These are phyloP conservation scores for Rhododendron kiyosumense DNA, from an alignment of 148 eudicot genomes.

Conservation along the genomic window DNA sequence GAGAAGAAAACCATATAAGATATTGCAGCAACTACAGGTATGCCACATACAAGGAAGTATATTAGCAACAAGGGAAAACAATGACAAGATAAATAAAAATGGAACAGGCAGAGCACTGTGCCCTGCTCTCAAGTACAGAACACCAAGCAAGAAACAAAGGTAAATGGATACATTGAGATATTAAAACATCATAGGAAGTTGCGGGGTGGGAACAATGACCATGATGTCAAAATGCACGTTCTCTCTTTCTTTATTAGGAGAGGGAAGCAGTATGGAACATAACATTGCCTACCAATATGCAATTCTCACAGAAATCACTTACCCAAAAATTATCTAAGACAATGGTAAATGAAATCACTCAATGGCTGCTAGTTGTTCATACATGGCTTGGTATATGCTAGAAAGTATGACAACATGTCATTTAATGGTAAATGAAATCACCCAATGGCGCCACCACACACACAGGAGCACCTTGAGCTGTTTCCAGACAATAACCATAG, in stretches of 20 bases:
- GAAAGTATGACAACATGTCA: neutral
- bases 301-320: neutral
- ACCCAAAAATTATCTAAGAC: neutral
- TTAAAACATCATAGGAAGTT: neutral
- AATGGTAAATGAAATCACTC: neutral
- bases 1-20: neutral
- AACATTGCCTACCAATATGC: neutral
- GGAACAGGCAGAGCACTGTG: neutral
- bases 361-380: neutral
- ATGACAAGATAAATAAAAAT: neutral
- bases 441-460: neutral
- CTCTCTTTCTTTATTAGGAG: neutral
- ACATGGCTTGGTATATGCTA: neutral
- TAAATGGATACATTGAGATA: neutral
- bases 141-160: neutral
- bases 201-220: neutral
- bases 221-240: neutral
- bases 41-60: neutral
- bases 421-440: neutral
- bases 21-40: neutral
- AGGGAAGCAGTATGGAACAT: neutral
- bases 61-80: neutral
- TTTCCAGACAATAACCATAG: neutral
- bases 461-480: neutral
- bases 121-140: neutral